Evolutionary conservation across 1,139 yeast species (phyloP), one percentile per base, ranked within the genome.

Genomic region (Maudiozyma humilis): DNA sequence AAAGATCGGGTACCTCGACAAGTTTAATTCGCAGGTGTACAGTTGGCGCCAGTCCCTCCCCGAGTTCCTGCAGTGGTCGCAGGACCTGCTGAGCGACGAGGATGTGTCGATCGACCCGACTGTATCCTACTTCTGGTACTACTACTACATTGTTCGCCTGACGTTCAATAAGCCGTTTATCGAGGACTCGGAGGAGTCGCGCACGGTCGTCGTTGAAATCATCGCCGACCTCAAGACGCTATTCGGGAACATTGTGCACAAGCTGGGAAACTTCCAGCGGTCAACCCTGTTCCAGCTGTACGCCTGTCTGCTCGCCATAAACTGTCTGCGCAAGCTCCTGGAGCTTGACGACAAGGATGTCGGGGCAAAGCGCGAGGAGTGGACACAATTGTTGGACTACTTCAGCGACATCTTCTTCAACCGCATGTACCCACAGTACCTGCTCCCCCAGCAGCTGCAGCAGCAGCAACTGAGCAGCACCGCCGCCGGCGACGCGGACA

Each of bases 121-220:
- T 63, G 75, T 58, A 72, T 79, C 45, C 64, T 78, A 32, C 58
- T 72, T 77, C 32, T 65, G 81, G 52, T 78, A 76, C 56, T 77
- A 76, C 54, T 79, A 78, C 55, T 78, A 77, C 53, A 73, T 78
- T 36, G 69, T 77, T 4, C 59, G 75, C 6, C 63, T 78, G 19
- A 77, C 82, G 47, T 68, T 78, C 42, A 78, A 78, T 55, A 66
- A 81, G 38, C 83, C 83, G 1, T 78, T 78, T 53, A 70, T 79
- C 19, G 62, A 57, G 19, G 63, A 60, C 29, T 50, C 57, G 32
- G 56, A 49, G n/a, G 65, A 60, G 38, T 54, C 64, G 10, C 48
- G 52, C 31, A 38, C 38, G 7, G 58, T 62, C 10, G 57, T 62
- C 1, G 44, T 52, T 23, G 63, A 58, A 34, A 52, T 56, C 2